Percentiles rank a stretch among this genome's conserved stretches.
phyloP scores from a whole-genome alignment of 306 rosid species.

The Argentina anserina region DNA sequence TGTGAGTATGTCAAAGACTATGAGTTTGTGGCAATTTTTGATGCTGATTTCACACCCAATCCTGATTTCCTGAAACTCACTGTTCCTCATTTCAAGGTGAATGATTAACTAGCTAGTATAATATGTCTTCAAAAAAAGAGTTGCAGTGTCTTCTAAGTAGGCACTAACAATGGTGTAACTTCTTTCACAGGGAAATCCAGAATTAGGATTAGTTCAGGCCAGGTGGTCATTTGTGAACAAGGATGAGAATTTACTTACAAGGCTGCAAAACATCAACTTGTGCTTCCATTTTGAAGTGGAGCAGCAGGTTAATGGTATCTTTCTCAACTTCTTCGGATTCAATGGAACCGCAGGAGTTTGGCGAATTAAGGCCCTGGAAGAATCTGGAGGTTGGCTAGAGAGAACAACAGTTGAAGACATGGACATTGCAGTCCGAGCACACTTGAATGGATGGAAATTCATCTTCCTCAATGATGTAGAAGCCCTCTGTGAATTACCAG shows the following conservation, averaged over 20 bases:
- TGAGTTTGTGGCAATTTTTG: constrained; percentile 86
- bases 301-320: constrained; percentile 90
- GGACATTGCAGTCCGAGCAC: constrained; percentile 97
- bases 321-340: constrained; percentile 92
- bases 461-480: constrained; percentile 89
- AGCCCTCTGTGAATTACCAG: constrained; percentile 90
- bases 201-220: constrained; percentile 91
- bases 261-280: constrained; percentile 90
- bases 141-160: not conserved
- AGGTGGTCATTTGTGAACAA: constrained; percentile 92
- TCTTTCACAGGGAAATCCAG: constrained; percentile 72
- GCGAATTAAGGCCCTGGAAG: constrained; percentile 93
- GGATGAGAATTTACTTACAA: constrained; percentile 86
- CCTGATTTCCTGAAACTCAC: constrained; percentile 85
- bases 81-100: constrained; percentile 85
- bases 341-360: constrained; percentile 97
- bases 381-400: constrained; percentile 96
- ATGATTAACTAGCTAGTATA: not conserved
- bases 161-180: constrained; percentile 15
- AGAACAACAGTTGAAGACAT: constrained; percentile 97
- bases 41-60: constrained; percentile 94
- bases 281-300: constrained; percentile 99
- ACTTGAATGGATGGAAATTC: constrained; percentile 89
- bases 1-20: constrained; percentile 85
- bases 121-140: not conserved